These are phyloP conservation scores for Chlamydomonas reinhardtii DNA, from an alignment of 163 green algal species.

Conservation along the genomic window DNA sequence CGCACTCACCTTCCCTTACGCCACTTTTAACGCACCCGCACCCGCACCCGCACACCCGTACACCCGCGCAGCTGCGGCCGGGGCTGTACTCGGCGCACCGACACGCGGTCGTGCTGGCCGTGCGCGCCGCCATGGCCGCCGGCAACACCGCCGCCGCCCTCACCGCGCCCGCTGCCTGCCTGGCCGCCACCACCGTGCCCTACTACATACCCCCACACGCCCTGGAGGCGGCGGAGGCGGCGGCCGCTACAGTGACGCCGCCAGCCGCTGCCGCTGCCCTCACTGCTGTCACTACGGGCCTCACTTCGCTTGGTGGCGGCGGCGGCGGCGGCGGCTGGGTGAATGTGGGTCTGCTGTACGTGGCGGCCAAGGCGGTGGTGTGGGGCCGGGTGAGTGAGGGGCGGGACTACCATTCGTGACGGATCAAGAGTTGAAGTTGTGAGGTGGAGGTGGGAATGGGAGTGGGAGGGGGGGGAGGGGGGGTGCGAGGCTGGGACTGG, in stretches of 20 bases:
- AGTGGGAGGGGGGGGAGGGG: background rate
- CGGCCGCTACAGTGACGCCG: too few relatives aligned
- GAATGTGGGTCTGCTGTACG: slow-evolving; percentile 1
- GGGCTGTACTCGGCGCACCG: background rate
- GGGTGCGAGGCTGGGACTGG: too few relatives aligned
- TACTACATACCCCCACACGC: slow-evolving; percentile 18
- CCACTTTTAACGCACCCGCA: background rate
- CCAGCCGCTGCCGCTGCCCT: too few relatives aligned
- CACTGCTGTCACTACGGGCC: too few relatives aligned
- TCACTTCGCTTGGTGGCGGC: too few relatives aligned
- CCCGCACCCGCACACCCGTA: background rate
- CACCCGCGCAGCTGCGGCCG: background rate
- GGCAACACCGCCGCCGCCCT: slow-evolving; percentile 10
- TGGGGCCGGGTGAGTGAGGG: slow-evolving; percentile 5
- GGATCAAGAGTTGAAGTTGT: background rate
- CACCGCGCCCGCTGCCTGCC: background rate
- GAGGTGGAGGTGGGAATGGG: background rate
- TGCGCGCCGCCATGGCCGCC: background rate
- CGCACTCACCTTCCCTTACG: background rate
- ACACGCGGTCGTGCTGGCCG: background rate
- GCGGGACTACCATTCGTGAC: background rate
- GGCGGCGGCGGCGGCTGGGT: too few relatives aligned
- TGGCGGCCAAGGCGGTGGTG: slow-evolving; percentile 15
- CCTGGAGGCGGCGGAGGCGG: background rate
- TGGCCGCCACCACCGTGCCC: background rate